Conservation (phyloP, 495 filamentous ascomycete species). For the Penicillium malachiteum region DNA sequence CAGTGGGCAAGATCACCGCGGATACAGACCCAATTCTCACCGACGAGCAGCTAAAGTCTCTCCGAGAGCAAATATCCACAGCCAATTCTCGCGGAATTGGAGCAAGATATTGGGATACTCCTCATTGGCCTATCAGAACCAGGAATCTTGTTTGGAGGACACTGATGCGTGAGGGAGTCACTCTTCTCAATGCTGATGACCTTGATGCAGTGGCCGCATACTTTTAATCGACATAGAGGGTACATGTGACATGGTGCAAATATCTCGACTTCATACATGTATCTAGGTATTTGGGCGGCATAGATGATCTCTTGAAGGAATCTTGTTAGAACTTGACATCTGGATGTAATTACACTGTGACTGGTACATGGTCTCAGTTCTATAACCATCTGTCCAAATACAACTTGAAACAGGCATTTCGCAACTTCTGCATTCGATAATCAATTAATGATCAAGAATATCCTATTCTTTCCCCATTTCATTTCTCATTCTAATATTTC, state of each 20-base stretch:
- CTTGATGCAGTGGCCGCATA: slow-evolving; percentile 52
- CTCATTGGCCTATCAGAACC: slow-evolving; percentile 61
- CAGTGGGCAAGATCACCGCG: slow-evolving; percentile 39
- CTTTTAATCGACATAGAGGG: slow-evolving; percentile 20
- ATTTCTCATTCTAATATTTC: not conserved
- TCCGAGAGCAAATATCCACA: slow-evolving; percentile 58
- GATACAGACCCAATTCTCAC: slow-evolving; percentile 32
- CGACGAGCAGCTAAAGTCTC: slow-evolving; percentile 53
- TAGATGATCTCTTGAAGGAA: too few relatives aligned
- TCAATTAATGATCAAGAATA: not conserved
- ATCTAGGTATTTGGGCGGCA: too few relatives aligned
- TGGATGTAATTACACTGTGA: too few relatives aligned
- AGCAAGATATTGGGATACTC: slow-evolving; percentile 73
- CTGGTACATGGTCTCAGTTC: not conserved
- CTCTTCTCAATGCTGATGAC: slow-evolving; percentile 78
- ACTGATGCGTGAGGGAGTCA: slow-evolving; percentile 64
- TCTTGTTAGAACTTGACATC: too few relatives aligned
- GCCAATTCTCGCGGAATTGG: slow-evolving; percentile 65
- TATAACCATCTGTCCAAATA: too few relatives aligned
- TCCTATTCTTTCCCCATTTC: not conserved
- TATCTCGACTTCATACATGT: not conserved
- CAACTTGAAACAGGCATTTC: too few relatives aligned
- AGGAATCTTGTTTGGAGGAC: slow-evolving; percentile 69
- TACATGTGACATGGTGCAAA: not conserved
- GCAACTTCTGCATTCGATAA: too few relatives aligned